phyloP scores from a whole-genome alignment of 371 early-diverging fungal genomes.

The Mortierella sp. region DNA sequence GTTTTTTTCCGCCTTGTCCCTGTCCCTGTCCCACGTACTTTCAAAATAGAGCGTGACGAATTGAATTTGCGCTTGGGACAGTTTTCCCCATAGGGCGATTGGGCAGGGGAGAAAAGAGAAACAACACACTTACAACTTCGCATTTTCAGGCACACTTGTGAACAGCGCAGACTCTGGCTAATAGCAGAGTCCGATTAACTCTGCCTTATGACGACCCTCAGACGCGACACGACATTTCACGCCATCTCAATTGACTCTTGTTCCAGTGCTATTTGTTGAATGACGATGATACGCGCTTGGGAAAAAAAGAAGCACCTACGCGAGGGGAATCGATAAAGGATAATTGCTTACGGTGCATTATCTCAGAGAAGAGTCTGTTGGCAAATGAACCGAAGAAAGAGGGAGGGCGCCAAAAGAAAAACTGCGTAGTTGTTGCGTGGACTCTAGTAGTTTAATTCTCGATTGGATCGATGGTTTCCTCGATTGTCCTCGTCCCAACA shows the following conservation, averaged over 20 bases:
- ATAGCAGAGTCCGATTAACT: too few species aligned
- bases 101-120: too few species aligned
- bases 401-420: not conserved
- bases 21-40: not conserved
- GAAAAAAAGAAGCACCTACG: not conserved
- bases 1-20: not conserved
- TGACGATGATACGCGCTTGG: too few species aligned
- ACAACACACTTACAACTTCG: too few species aligned
- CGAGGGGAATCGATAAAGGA: not conserved
- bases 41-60: too few species aligned
- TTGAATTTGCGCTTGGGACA: too few species aligned
- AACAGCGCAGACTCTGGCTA: too few species aligned
- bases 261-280: not conserved
- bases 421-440: constrained; percentile 7
- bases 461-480: too few species aligned
- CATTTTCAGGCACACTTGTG: too few species aligned
- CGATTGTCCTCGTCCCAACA: not conserved
- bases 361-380: not conserved
- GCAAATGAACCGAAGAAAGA: not conserved
- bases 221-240: constrained; percentile 11
- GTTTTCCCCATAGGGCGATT: too few species aligned
- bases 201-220: too few species aligned
- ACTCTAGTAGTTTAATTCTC: not conserved
- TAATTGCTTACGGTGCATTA: not conserved
- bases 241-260: constrained; percentile 4